Evolutionary conservation across 2,329 filamentous ascomycete genomes (phyloP).

Genomic region (Ascomycota sp.): DNA sequence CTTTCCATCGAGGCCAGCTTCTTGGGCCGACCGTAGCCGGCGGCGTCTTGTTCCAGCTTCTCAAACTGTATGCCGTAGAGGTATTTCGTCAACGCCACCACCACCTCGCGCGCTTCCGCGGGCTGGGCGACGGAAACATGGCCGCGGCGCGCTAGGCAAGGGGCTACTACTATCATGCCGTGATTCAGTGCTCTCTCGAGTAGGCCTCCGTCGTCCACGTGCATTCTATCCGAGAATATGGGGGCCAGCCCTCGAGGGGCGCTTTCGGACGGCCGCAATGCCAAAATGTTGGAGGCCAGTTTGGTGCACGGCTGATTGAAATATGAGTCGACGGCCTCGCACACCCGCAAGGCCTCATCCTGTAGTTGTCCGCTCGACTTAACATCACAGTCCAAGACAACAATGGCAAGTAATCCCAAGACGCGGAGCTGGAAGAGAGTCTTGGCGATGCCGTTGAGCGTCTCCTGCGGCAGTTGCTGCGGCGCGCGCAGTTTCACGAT

Average conservation of each 20-base stretch:
- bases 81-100: constrained; percentile 59
- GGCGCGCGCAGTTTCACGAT: constrained; percentile 67
- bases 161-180: constrained; percentile 17
- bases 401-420: constrained; percentile 61
- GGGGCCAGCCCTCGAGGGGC: constrained; percentile 2
- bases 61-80: constrained; percentile 44
- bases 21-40: constrained; percentile 18
- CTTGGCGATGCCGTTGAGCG: constrained; percentile 54
- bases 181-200: constrained; percentile 13
- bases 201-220: constrained; percentile 12
- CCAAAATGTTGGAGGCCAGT: constrained; percentile 32
- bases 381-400: constrained; percentile 56
- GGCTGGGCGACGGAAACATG: constrained; percentile 17
- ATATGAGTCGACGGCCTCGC: constrained; percentile 49
- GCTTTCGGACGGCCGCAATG: constrained; percentile 1
- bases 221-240: constrained; percentile 8
- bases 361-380: constrained; percentile 21
- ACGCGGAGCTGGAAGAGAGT: constrained; percentile 69
- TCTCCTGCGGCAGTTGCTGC: constrained; percentile 46
- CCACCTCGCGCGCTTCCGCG: constrained; percentile 35
- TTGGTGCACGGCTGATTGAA: constrained; percentile 49
- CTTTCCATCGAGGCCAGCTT: constrained; percentile 52
- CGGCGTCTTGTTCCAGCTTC: background rate
- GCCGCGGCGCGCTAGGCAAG: constrained; percentile 20
- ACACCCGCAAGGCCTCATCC: constrained; percentile 52